Percentiles rank a stretch among this genome's conserved stretches.
Evolutionary conservation across 2,329 filamentous ascomycete genomes (phyloP).

Genomic region (Aspergillus sp.): DNA sequence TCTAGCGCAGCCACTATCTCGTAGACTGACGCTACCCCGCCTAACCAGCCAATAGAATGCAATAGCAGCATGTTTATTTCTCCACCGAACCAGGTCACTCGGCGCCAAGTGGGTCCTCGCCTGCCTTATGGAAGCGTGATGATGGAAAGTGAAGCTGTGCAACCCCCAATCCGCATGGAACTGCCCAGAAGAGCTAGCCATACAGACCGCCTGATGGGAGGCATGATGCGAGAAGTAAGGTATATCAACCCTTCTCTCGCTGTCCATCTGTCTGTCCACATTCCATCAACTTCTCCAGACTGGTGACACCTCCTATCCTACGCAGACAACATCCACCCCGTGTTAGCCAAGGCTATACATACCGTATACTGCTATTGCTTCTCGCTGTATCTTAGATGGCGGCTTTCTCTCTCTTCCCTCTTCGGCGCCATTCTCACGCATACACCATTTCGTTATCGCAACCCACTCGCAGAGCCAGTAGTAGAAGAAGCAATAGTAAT

Average conservation of each 20-base stretch:
- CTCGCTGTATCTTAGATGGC: constrained; percentile 24
- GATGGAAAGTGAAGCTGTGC: neutral
- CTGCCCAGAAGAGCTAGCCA: constrained; percentile 1
- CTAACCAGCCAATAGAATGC: neutral
- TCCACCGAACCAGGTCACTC: too few species aligned
- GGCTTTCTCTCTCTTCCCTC: constrained; percentile 24
- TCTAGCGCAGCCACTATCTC: neutral
- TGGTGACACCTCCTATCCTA: neutral
- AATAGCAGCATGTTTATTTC: too few species aligned
- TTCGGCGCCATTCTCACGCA: constrained; percentile 25
- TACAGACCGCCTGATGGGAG: too few species aligned
- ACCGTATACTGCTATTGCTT: neutral
- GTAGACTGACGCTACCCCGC: neutral
- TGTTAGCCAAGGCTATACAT: too few species aligned
- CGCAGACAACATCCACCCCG: too few species aligned
- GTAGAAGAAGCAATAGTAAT: constrained; percentile 5
- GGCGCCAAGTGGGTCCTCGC: neutral
- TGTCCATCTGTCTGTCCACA: constrained; percentile 1
- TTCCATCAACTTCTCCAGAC: neutral
- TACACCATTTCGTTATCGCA: constrained; percentile 30
- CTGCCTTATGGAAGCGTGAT: neutral
- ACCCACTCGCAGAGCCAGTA: constrained; percentile 26
- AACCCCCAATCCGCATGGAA: constrained; percentile 1
- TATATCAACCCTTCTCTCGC: neutral
- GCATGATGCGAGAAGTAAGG: neutral